Percentiles rank a stretch among this genome's conserved stretches.
phyloP scores from a whole-genome alignment of 176 grass and related monocot genomes.

The Cenchrus fungigraminus region DNA sequence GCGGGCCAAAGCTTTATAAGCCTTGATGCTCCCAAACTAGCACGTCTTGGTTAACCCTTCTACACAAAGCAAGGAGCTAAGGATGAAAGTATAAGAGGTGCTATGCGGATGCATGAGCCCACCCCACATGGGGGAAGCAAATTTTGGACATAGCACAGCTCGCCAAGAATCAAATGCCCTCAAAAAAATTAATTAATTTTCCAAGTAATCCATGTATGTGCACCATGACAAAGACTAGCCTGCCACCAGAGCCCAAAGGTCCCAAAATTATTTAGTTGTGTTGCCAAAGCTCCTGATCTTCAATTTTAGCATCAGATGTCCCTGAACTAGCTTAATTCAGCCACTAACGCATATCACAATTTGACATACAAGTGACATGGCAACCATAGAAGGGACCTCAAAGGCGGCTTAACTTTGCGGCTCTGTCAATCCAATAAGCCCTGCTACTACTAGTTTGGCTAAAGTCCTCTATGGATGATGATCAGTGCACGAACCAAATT shows the following conservation, averaged over 20 bases:
- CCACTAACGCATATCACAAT: conserved; percentile 14
- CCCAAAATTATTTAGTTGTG: conserved; percentile 14
- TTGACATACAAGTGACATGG: neutral
- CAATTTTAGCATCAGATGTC: neutral
- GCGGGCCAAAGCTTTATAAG: neutral
- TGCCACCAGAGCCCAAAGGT: neutral
- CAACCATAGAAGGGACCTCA: neutral
- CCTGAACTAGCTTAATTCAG: conserved; percentile 22
- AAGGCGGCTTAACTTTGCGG: neutral
- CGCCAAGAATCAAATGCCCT: neutral
- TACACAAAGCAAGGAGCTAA: neutral
- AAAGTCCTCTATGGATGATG: neutral
- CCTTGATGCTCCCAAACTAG: neutral
- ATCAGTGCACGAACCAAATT: neutral
- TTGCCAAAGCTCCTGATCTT: neutral
- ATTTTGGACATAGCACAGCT: neutral
- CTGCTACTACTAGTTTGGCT: neutral
- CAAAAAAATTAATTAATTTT: conserved; percentile 15
- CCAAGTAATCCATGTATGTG: conserved; percentile 17
- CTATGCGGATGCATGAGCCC: neutral
- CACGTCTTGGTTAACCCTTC: neutral
- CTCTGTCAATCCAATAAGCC: neutral
- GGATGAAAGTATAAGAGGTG: neutral
- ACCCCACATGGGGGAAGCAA: neutral
- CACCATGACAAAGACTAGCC: neutral